phyloP scores from a whole-genome alignment of 2,329 filamentous ascomycete genomes.

The Tolypocladium capitatum region DNA sequence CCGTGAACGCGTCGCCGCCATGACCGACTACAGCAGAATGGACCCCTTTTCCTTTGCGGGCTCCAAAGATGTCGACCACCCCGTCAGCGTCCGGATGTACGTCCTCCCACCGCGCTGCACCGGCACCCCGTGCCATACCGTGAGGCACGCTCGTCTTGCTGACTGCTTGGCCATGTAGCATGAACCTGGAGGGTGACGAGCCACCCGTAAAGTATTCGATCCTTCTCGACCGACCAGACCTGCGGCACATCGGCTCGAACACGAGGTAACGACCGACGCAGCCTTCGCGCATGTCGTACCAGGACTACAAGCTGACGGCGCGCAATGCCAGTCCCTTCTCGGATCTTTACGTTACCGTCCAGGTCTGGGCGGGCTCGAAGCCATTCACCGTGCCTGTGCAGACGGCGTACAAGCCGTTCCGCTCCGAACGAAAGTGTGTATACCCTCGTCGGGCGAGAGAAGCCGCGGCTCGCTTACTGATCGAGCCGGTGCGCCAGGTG shows the following conservation, averaged over 20 bases:
- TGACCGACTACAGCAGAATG: constrained; percentile 44
- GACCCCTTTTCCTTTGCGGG: constrained; percentile 93
- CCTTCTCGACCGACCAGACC: constrained; percentile 62
- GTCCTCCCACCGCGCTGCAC: constrained; percentile 9
- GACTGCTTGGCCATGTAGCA: constrained; percentile 18
- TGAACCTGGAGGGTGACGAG: constrained; percentile 34
- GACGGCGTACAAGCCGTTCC: constrained; percentile 86
- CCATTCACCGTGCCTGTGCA: constrained; percentile 84
- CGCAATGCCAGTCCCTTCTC: constrained; percentile 49
- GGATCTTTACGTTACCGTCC: constrained; percentile 84
- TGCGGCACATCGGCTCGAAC: constrained; percentile 81
- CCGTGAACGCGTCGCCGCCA: constrained; percentile 13
- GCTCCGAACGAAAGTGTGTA: constrained; percentile 48
- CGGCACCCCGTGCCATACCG: neutral
- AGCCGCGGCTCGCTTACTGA: neutral
- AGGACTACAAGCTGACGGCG: constrained; percentile 8
- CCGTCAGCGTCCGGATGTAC: constrained; percentile 54
- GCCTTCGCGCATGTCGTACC: neutral
- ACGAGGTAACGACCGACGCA: constrained; percentile 39
- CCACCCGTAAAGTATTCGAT: constrained; percentile 42
- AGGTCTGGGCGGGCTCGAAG: constrained; percentile 93
- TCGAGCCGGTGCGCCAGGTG: constrained; percentile 37
- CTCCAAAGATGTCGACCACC: constrained; percentile 69
- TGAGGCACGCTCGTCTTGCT: constrained; percentile 5
- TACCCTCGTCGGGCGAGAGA: neutral